Percentiles rank a stretch among this genome's conserved stretches.
phyloP scores from a whole-genome alignment of 495 filamentous ascomycete species.

The Aspergillus diversus region DNA sequence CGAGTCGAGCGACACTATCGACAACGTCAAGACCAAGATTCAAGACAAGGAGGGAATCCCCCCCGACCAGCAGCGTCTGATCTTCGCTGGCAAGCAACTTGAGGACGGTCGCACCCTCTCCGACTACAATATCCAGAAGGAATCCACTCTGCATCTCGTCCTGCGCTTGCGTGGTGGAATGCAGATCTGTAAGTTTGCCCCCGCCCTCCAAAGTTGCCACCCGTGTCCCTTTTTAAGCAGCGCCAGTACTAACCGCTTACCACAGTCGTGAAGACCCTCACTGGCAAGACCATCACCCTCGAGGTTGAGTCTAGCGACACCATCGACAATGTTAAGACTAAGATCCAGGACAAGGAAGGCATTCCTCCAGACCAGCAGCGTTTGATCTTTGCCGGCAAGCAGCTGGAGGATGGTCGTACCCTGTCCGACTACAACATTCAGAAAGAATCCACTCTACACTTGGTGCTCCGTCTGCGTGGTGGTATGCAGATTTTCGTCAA shows the following conservation, averaged over 20 bases:
- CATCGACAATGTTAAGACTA: slow-evolving; percentile 92
- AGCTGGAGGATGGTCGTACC: slow-evolving; percentile 72
- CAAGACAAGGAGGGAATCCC: slow-evolving; percentile 99
- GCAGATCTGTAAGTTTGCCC: slow-evolving; percentile 80
- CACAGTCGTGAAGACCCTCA: slow-evolving; percentile 82
- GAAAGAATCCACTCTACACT: slow-evolving; percentile 71
- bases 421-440: slow-evolving; percentile 77
- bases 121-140: slow-evolving; percentile 99
- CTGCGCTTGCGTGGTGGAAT: slow-evolving; percentile 98
- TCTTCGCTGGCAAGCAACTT: slow-evolving; percentile 98
- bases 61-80: slow-evolving; percentile 96
- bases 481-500: slow-evolving; percentile 79
- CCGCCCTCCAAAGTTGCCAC: slow-evolving; percentile 18
- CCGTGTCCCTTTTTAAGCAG: slow-evolving; percentile 9
- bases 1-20: slow-evolving; percentile 96
- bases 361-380: slow-evolving; percentile 80
- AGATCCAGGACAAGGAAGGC: slow-evolving; percentile 80
- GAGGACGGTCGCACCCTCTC: slow-evolving; percentile 95
- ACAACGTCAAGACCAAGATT: slow-evolving; percentile 99
- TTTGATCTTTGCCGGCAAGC: slow-evolving; percentile 73
- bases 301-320: slow-evolving; percentile 96
- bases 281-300: slow-evolving; percentile 97
- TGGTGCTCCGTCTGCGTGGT: slow-evolving; percentile 73
- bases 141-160: slow-evolving; percentile 92
- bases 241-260: slow-evolving; percentile 24